Conservation (phyloP, 371 early-diverging fungal species). For the Astathelohania contejeani region DNA sequence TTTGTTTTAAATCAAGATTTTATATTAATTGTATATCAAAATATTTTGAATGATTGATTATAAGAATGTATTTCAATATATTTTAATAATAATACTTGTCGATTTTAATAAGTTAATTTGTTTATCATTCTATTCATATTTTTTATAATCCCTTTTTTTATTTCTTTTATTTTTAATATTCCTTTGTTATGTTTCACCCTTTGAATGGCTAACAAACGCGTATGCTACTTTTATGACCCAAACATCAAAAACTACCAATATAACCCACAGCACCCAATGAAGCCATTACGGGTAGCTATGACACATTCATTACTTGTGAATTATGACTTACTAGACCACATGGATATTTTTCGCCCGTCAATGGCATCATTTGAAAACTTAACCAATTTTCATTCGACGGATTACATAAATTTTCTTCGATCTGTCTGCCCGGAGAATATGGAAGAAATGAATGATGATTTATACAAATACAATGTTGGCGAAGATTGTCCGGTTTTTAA, state of each 20-base stretch:
- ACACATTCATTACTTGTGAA: slow-evolving; percentile 50
- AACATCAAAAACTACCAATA: slow-evolving; percentile 49
- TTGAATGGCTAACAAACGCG: slow-evolving; percentile 21
- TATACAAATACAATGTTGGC: slow-evolving; percentile 60
- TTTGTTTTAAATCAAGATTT: no score
- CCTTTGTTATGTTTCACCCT: slow-evolving; percentile 11
- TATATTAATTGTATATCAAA: no score
- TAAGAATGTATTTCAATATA: no score
- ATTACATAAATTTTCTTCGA: slow-evolving; percentile 88
- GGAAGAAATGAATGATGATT: slow-evolving; percentile 61
- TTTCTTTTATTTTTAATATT: background rate
- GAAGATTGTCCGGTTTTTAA: slow-evolving; percentile 62
- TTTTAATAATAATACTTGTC: no score
- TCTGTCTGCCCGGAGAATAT: slow-evolving; percentile 77
- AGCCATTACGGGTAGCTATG: slow-evolving; percentile 50
- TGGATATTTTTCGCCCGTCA: slow-evolving; percentile 55
- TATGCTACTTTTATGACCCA: slow-evolving; percentile 50
- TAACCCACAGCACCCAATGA: slow-evolving; percentile 51
- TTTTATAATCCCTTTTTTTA: background rate
- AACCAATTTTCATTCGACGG: slow-evolving; percentile 92
- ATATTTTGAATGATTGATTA: no score
- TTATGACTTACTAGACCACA: slow-evolving; percentile 48
- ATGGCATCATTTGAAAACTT: slow-evolving; percentile 78
- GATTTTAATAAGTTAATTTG: background rate
- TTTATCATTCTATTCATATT: background rate